Percentiles rank a stretch among this genome's conserved stretches.
phyloP scores from a whole-genome alignment of 2,329 filamentous ascomycete genomes.

The Aspergillus fijiensis region DNA sequence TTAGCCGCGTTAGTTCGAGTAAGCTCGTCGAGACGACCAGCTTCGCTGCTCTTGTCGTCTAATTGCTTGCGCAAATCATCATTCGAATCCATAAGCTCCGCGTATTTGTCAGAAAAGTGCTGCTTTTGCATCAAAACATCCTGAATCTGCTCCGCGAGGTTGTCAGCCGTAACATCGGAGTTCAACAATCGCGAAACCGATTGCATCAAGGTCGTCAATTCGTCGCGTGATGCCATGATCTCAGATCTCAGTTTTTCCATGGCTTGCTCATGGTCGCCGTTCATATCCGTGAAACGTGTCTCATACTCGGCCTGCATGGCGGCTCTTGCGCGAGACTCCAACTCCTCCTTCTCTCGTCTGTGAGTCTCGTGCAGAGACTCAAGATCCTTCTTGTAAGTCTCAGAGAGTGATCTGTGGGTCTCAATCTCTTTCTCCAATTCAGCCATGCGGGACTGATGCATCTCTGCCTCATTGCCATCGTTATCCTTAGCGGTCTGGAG shows the following conservation, averaged over 20 bases:
- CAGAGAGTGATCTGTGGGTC: conserved; percentile 55
- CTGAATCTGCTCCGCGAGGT: conserved; percentile 64
- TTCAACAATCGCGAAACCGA: conserved; percentile 52
- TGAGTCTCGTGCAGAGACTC: conserved; percentile 56
- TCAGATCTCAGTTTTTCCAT: conserved; percentile 62
- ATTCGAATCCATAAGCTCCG: conserved; percentile 42
- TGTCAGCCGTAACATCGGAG: conserved; percentile 55
- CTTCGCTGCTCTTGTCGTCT: conserved; percentile 37
- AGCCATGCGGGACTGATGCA: conserved; percentile 45
- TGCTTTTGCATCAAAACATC: conserved; percentile 47
- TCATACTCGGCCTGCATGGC: conserved; percentile 39
- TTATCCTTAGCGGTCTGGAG: conserved; percentile 61
- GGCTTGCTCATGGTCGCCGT: conserved; percentile 59
- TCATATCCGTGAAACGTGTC: conserved; percentile 49
- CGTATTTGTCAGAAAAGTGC: conserved; percentile 43
- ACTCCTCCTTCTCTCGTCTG: conserved; percentile 41
- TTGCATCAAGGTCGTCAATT: conserved; percentile 63
- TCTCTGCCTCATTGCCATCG: conserved; percentile 51
- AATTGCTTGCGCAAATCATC: conserved; percentile 41
- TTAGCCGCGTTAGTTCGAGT: conserved; percentile 43
- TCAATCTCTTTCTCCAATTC: conserved; percentile 59
- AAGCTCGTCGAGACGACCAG: conserved; percentile 39
- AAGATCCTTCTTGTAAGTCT: conserved; percentile 55
- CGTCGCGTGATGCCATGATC: conserved; percentile 64
- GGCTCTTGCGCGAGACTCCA: conserved; percentile 40